Conservation (phyloP, 495 filamentous ascomycete species). For the Aspergillus olivimuriae region DNA sequence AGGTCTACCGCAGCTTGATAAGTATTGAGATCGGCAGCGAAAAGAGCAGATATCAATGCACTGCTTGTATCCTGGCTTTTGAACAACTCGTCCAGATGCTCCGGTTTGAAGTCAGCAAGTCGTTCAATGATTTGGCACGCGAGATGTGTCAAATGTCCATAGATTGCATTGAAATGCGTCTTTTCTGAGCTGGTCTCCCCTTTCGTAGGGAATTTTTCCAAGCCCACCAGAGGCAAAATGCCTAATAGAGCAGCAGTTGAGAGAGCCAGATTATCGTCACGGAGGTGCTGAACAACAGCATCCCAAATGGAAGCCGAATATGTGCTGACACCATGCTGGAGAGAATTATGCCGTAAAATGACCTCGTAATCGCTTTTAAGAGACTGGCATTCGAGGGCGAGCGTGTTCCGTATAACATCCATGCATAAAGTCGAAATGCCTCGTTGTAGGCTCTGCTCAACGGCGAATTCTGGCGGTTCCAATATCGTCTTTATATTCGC, state of each 20-base stretch:
- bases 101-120: constrained; percentile 63
- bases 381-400: constrained; percentile 70
- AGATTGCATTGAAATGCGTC: constrained; percentile 66
- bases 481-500: constrained; percentile 43
- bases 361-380: constrained; percentile 65
- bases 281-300: constrained; percentile 60
- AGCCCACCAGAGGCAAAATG: constrained; percentile 56
- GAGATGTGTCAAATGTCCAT: constrained; percentile 59
- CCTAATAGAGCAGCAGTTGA: constrained; percentile 68
- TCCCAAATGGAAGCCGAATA: constrained; percentile 71
- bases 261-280: constrained; percentile 54
- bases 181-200: constrained; percentile 46
- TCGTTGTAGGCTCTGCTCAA: constrained; percentile 30
- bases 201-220: constrained; percentile 62
- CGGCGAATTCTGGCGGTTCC: constrained; percentile 32
- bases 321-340: constrained; percentile 62
- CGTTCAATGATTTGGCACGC: constrained; percentile 69
- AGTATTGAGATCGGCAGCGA: constrained; percentile 61
- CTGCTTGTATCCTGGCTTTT: constrained; percentile 54
- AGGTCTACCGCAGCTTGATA: constrained; percentile 71
- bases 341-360: constrained; percentile 47
- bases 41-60: constrained; percentile 61
- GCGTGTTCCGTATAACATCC: constrained; percentile 61
- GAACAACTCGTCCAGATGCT: constrained; percentile 59
- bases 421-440: constrained; percentile 40